A percentile compares a stretch with the other conserved stretches of the same genome.
Evolutionary conservation across 768 basidiomycete species (phyloP).

Genomic region (Rhodotorula babjevae): DNA sequence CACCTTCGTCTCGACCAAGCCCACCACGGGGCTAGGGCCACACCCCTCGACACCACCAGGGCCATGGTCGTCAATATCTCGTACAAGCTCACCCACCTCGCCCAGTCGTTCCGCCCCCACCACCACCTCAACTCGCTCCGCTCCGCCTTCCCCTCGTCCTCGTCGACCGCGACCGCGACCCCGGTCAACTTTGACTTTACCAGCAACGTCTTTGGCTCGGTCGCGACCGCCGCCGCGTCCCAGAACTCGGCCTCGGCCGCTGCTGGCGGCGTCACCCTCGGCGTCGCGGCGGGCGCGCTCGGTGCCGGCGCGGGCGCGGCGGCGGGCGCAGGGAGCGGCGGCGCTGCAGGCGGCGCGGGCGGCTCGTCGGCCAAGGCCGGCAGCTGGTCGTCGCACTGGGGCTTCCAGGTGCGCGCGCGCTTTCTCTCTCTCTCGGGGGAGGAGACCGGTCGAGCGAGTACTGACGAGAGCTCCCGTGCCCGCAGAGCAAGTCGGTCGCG

Average conservation of each 20-base stretch:
- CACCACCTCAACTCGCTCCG: slow-evolving; percentile 29
- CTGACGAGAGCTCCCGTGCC: too few relatives aligned
- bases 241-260: not conserved
- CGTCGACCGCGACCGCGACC: not conserved
- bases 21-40: too few relatives aligned
- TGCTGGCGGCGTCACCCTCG: slow-evolving; percentile 1
- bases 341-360: slow-evolving; percentile 14
- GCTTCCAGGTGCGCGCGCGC: slow-evolving; percentile 25
- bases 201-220: slow-evolving; percentile 26
- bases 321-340: slow-evolving; percentile 1
- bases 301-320: slow-evolving; percentile 20
- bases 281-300: slow-evolving; percentile 20
- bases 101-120: slow-evolving; percentile 32
- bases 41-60: too few relatives aligned
- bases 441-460: too few relatives aligned
- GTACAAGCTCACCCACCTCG: slow-evolving; percentile 37
- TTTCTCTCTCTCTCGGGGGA: not conserved
- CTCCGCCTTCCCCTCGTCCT: slow-evolving; percentile 29
- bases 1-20: not conserved
- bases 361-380: slow-evolving; percentile 27
- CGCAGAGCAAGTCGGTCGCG: slow-evolving; percentile 16
- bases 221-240: slow-evolving; percentile 8
- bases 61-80: slow-evolving; percentile 35
- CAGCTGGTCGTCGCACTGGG: slow-evolving; percentile 24
- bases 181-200: slow-evolving; percentile 26